Base-by-base conservation (phyloP, 2,329 filamentous ascomycete genomes). In the Triangularia verruculosa region DNA sequence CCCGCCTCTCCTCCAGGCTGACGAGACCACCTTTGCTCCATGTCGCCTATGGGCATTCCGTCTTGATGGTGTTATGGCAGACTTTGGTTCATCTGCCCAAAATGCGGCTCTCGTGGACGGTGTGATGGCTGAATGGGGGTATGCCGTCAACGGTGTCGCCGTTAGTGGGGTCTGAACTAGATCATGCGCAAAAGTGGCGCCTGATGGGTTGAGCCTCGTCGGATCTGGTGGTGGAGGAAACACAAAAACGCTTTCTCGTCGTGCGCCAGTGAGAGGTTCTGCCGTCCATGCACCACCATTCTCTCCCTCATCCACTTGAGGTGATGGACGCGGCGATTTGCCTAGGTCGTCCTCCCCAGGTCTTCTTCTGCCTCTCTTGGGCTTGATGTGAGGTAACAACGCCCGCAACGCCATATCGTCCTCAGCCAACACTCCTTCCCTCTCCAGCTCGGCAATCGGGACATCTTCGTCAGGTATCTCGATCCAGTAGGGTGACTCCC, bases 391-490 rank as follows among this genome's bases (percentile, higher is more conserved):
- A 27, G 93, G 93, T 57, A 97, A 82, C 2, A 97, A 81, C 1
- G 93, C 92, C 65, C 93, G 84, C 57, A 97, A 81, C 1, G 93
- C 93, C 75, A 97, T 86, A 75, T 97, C 93, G 74, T 97, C 93
- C 74, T 96, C 92, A 1, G 92, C 78, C 1, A 89, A 84, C 1
- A 97, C 92, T 6, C 92, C 92, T 76, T 97, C 93, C 53, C 93
- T 86, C 15, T 86, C 86, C 30, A 84, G 81, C 43, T 88, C 82
- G 25, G 84, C 83, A 34, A 89, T 81, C 2, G 89, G 86, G 61
- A 88, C 84, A 28, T 84, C 80, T 13, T 84, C 82, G 5, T 82
- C 79, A 0, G 93, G 93, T 24, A 96, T 83, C 34, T 92, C 85
- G 15, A 85, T 88, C 80, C 89, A 96, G 75, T 97, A 97, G 0